Conservation (phyloP, 441 rosid genomes). For the Bruguiera hainesii region DNA sequence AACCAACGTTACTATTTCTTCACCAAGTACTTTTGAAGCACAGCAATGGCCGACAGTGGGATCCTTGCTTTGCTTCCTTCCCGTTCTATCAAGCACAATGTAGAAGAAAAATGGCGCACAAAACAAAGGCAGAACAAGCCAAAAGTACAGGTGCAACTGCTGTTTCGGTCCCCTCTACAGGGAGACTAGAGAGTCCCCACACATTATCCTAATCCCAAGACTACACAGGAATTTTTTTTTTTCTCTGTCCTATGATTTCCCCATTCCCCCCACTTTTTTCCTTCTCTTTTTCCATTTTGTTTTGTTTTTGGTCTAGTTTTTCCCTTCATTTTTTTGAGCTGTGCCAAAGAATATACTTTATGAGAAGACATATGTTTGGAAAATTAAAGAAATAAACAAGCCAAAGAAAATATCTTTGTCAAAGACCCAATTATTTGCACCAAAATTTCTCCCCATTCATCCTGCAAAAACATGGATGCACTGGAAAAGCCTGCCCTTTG, state of each 20-base stretch:
- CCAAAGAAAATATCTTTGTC: no score
- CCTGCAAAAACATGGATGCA: not conserved
- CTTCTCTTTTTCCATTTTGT: no score
- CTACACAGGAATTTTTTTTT: not conserved
- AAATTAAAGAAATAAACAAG: no score
- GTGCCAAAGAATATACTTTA: no score
- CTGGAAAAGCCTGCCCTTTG: not conserved
- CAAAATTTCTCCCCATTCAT: no score
- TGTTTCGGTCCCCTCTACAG: slow-evolving; percentile 5
- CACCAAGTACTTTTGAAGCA: not conserved
- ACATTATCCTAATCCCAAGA: not conserved
- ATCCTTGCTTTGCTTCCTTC: slow-evolving; percentile 9
- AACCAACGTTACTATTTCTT: no score
- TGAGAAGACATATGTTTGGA: no score
- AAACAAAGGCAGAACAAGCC: slow-evolving; percentile 7
- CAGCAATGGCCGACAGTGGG: not conserved
- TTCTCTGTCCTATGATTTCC: not conserved
- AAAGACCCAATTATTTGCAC: no score
- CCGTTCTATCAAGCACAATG: not conserved
- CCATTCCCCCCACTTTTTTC: no score
- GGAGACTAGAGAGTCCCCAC: slow-evolving; percentile 12
- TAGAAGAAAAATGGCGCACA: not conserved
- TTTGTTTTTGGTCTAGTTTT: not conserved
- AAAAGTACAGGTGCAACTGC: slow-evolving; percentile 1
- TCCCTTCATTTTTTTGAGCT: not conserved